A percentile compares a stretch with the other conserved stretches of the same genome.
These are phyloP conservation scores for Dillenia suffruticosa DNA, from an alignment of 164 flowering plant species.

Conservation along the genomic window DNA sequence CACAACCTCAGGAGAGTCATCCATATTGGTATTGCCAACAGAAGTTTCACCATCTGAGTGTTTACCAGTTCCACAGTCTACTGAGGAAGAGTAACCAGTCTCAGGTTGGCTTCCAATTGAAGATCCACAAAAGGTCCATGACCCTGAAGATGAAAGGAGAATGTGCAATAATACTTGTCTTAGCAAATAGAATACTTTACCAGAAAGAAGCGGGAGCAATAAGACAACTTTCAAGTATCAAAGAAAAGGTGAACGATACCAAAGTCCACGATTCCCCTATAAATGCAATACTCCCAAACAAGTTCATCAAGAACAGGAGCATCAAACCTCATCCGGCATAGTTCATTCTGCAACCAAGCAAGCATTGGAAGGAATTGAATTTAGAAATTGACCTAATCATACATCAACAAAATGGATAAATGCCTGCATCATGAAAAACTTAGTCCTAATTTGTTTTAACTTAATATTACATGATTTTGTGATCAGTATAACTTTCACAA, in stretches of 20 bases:
- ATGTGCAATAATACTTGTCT: not conserved
- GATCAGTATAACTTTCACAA: no score
- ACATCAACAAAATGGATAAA: no score
- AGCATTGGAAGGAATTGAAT: not conserved
- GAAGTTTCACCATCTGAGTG: conserved; percentile 55
- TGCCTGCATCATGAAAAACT: no score
- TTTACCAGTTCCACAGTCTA: conserved; percentile 32
- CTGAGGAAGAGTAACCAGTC: conserved; percentile 32
- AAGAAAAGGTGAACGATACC: conserved; percentile 27
- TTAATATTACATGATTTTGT: no score
- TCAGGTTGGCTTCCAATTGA: conserved; percentile 27
- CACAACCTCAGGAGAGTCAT: conserved; percentile 32
- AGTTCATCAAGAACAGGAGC: conserved; percentile 78
- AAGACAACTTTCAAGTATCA: conserved; percentile 9
- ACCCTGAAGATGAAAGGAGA: conserved; percentile 20
- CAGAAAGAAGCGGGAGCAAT: not conserved
- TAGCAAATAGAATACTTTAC: not conserved
- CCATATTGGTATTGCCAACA: conserved; percentile 19
- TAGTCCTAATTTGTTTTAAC: no score
- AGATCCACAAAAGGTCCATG: conserved; percentile 21
- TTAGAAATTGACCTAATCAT: no score
- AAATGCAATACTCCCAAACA: conserved; percentile 90
- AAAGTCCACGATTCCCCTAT: conserved; percentile 88
- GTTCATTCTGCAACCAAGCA: conserved; percentile 62
- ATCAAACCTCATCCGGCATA: conserved; percentile 85